These are phyloP conservation scores for Fraxinus sp. DNA, from an alignment of 305 asterid species.

Conservation along the genomic window DNA sequence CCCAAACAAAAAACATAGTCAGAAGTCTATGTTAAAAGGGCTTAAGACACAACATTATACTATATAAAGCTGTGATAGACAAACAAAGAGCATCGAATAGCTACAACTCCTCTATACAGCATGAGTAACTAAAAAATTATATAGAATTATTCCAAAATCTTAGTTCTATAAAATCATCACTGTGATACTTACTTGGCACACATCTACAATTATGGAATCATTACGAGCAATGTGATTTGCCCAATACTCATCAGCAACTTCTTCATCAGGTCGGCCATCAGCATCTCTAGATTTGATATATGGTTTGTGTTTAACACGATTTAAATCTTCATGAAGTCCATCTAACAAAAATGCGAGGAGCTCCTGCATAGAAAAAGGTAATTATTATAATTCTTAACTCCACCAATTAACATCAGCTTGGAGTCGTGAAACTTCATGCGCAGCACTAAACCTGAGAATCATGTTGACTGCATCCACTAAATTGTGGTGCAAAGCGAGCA, in stretches of 20 bases:
- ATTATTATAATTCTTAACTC: slow-evolving; percentile 20
- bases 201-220: slow-evolving; percentile 35
- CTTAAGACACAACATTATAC: neutral
- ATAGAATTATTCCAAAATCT: neutral
- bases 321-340: slow-evolving; percentile 99
- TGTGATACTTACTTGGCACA: neutral
- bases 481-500: slow-evolving; percentile 96
- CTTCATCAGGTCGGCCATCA: slow-evolving; percentile 95
- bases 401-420: slow-evolving; percentile 24
- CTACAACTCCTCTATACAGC: neutral
- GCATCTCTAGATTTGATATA: slow-evolving; percentile 91
- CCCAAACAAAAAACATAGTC: neutral
- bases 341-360: slow-evolving; percentile 36
- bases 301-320: slow-evolving; percentile 96
- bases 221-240: slow-evolving; percentile 98
- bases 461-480: slow-evolving; percentile 97
- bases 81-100: neutral
- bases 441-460: slow-evolving; percentile 79
- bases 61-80: neutral
- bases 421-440: slow-evolving; percentile 16
- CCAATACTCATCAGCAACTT: slow-evolving; percentile 98
- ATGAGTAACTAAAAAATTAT: neutral
- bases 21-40: neutral
- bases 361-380: slow-evolving; percentile 62
- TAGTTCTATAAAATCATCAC: neutral